Base-by-base conservation (phyloP, 2,329 filamentous ascomycete species). In the Cercospora sojina region DNA sequence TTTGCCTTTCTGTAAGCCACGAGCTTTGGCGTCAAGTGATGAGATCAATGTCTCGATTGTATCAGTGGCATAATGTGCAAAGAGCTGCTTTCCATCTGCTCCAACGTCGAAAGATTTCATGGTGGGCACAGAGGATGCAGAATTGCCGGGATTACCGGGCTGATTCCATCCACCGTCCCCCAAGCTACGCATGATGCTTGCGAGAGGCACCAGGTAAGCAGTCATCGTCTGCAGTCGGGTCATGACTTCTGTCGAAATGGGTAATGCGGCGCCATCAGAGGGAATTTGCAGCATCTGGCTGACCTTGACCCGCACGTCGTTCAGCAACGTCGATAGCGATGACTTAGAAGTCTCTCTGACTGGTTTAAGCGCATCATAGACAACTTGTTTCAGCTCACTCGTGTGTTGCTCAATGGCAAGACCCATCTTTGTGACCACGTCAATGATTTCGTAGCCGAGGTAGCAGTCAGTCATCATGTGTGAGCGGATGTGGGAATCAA, bases 391-490 rank as follows among this genome's bases (percentile, higher is more conserved):
- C 65, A 97, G 84, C 74, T 97, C 92, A 2, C 92, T 92, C 0
- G 93, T 96, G 68, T 90, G 88, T 4, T 87, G 86, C 69, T 97
- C 94, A 3, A 99, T 82, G 43, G 90, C 89, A 64, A 89, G 89
- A 2, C 92, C 93, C 57, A 97, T 84, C 12, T 86, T 86, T 0
- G 92, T 91, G 56, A 98, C 88, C 67, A 97, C 91, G 74, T 97
- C 94, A 32, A 96, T 91, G 32, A 98, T 91, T 77, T 99, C 95
- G 77, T 96, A 99, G 7, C 93, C 93, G 58, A 99, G 85, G 77
- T 92, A 98, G 79, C 94, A 98, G 78, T 99, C 95, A 0, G 92
- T 97, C 71, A 88, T 87, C 43, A 97, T 82, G 75, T 97, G 93
- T 47, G 86, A 83, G 76, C 93, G 93, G 79, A 98, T 93, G 75